Base-by-base conservation (phyloP, 129 eudicot genomes). In the carrot (Daucus carota) region DNA sequence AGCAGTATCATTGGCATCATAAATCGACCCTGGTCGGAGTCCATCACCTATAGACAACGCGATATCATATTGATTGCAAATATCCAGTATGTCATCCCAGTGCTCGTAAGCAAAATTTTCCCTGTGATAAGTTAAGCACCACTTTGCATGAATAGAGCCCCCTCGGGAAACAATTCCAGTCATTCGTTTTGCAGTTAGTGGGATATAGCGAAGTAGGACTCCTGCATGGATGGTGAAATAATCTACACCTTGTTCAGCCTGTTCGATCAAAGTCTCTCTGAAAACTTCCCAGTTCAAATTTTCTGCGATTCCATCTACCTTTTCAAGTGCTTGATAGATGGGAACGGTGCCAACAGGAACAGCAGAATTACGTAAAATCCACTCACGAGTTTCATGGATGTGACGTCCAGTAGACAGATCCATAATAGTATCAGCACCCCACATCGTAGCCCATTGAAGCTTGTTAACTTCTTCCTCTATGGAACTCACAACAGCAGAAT, bases 341-440 rank as follows among this genome's bases (percentile, higher is more conserved):
- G 99, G 99, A 15, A 95, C 99, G 0, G 97, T 94, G 4, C 97
- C 98, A 22, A 94, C 98, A 0, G 98, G 97, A 36, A 95, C 99
- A 6, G 99, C 75, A 17, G 97, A 95, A 69, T 92, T 95, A 8
- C 99, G 93, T 17, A 95, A 84, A 85, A 95, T 95, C 99, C 99
- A 91, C 82, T 95, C 99, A 62, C 99, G 97, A 45, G 99, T 95
- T 76, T 95, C 99, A 32, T 95, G 99, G 76, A 95, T 95, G 84
- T 95, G 97, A 20, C 96, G 99, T 18, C 99, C 99, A 0, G 97
- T 95, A 1, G 99, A 95, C 32, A 95, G 86, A 75, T 95, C 99
- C 99, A 95, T 95, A 63, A 95, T 90, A 26, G 99, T 95, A 73
- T 95, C 99, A 0, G 99, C 99, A 36, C 99, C 99, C 99, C 99